phyloP scores from a whole-genome alignment of 140 eudicot species.

The Oenanthe javanica region DNA sequence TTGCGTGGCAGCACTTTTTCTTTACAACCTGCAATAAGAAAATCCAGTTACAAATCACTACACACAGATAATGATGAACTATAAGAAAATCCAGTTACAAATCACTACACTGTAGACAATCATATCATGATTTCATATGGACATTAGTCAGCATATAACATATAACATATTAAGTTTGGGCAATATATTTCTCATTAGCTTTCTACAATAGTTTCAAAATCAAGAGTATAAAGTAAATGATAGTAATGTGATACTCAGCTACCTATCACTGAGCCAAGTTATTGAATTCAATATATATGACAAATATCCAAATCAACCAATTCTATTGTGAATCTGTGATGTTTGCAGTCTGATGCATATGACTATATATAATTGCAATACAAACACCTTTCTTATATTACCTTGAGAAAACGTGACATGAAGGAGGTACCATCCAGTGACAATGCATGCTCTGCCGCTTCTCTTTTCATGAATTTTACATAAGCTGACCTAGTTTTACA shows the following conservation, averaged over 20 bases:
- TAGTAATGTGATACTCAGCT: neutral
- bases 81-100: conserved; percentile 4
- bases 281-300: neutral
- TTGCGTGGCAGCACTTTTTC: no score
- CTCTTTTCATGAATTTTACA: no score
- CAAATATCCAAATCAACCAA: neutral
- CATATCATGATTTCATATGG: neutral
- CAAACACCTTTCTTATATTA: conserved; percentile 13
- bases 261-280: neutral
- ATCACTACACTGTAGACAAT: neutral
- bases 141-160: neutral
- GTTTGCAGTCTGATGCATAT: neutral
- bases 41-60: conserved; percentile 40
- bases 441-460: no score
- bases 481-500: no score
- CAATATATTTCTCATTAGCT: neutral
- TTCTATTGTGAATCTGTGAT: neutral
- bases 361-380: neutral
- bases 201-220: neutral
- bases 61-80: conserved; percentile 42
- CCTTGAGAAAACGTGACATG: conserved; percentile 93
- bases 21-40: no score
- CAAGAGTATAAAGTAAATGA: neutral
- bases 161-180: neutral
- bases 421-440: conserved; percentile 45